These are phyloP conservation scores for Colletotrichum sp. DNA, from an alignment of 2,329 filamentous ascomycete genomes.

Conservation along the genomic window DNA sequence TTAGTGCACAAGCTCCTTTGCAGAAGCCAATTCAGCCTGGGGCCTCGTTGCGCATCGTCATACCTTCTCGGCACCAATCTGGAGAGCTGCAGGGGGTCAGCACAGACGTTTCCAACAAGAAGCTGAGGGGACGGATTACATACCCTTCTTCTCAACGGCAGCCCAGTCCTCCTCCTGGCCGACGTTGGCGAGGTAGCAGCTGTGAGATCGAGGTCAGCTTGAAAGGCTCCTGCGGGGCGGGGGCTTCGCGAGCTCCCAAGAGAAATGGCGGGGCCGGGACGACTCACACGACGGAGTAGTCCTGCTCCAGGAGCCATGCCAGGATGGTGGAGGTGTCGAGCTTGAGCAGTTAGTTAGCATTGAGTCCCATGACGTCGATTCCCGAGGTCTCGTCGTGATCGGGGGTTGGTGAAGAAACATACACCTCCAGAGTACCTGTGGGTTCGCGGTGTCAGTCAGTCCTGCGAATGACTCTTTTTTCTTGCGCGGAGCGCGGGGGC, in stretches of 20 bases:
- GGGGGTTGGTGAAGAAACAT: background rate
- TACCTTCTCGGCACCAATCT: constrained; percentile 21
- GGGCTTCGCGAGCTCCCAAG: background rate
- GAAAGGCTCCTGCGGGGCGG: background rate
- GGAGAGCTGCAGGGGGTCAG: constrained; percentile 7
- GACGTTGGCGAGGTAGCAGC: constrained; percentile 63
- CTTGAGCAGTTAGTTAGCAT: background rate
- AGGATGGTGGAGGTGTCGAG: constrained; percentile 21
- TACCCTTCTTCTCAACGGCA: constrained; percentile 71
- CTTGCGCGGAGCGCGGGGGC: background rate
- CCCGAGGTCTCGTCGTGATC: background rate
- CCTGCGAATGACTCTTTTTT: background rate
- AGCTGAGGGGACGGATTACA: background rate
- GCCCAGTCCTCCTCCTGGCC: constrained; percentile 75
- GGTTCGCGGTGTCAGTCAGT: background rate
- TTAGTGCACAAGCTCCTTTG: background rate
- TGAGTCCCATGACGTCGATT: background rate
- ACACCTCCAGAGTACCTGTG: constrained; percentile 10
- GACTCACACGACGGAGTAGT: constrained; percentile 12
- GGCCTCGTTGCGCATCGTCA: background rate
- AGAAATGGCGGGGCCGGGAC: background rate
- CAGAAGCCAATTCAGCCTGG: background rate
- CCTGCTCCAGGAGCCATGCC: constrained; percentile 11
- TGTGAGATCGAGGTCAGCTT: background rate
- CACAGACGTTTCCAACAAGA: background rate